Base-by-base conservation (phyloP, 805 yeast genomes). In the Zygoascus tannicola region DNA sequence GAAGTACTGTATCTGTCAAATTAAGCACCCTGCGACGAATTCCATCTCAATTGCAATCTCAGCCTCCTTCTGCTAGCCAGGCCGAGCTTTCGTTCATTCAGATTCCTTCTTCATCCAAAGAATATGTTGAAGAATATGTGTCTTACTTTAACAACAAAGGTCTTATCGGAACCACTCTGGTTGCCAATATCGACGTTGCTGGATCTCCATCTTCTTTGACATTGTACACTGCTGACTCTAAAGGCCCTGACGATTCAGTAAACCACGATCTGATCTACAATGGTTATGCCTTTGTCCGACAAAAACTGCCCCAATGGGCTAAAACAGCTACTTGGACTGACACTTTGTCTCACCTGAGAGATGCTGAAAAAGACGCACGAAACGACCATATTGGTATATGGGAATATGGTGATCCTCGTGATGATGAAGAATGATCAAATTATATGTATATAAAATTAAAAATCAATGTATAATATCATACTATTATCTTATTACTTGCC, bases 351-450 rank as follows among this genome's bases (percentile, higher is more conserved):
- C 64, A 58, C 5, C 59, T 78, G 43, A 45, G 65, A 40, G 60
- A 56, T 26, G 65, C 68, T 2, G 81, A 81, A 59, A 47, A 52
- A 16, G 53, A 50, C 4, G 86, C 86, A 22, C 74, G 70, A 56
- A 43, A 60, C 15, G 60, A 54, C 26, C 78, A 76, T 48, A 55
- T 63, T 18, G 87, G 87, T 3, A 79, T 84, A 57, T 81, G 88
- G 88, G 77, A 78, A 61, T 78, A 74, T 52, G 88, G 88, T 41
- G 86, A 81, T 56, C 73, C 82, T 32, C 73, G 80, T 32, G 76
- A 69, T 44, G 81, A 76, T 44, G 81, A 76, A 32, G 50, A 51
- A 32, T 23, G n/a, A 7, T 19, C 5, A 15, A 32, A 14, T 10
- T 5, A 35, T 19, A 35, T 4, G 23, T 18, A 20, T 16, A 16